Evolutionary conservation across 2,329 filamentous ascomycete genomes (phyloP).

Genomic region (Macrophomina tecta): DNA sequence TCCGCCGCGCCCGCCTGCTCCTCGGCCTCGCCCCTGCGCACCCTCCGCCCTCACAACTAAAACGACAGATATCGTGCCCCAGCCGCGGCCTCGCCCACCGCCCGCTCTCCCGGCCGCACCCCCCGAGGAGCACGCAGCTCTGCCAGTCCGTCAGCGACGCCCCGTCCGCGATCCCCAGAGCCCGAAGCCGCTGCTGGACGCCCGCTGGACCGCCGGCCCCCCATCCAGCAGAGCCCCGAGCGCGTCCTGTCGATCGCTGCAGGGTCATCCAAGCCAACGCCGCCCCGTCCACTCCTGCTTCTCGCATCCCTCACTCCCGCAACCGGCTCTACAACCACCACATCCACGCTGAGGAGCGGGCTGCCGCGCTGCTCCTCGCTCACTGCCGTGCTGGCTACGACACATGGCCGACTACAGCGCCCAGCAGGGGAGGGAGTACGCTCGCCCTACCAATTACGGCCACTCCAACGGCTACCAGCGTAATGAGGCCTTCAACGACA

Average conservation of each 20-base stretch:
- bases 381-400: conserved; percentile 27
- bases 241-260: conserved; percentile 23
- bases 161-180: neutral
- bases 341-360: conserved; percentile 19
- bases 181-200: conserved; percentile 4
- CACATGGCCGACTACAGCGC: conserved; percentile 69
- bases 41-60: conserved; percentile 16
- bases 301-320: conserved; percentile 23
- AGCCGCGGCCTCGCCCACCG: conserved; percentile 21
- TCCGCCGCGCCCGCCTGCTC: conserved; percentile 14
- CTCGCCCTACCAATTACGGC: conserved; percentile 58
- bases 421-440: conserved; percentile 66
- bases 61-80: conserved; percentile 27
- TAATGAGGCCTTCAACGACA: conserved; percentile 94
- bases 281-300: conserved; percentile 23
- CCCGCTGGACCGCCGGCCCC: neutral
- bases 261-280: conserved; percentile 23
- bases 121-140: conserved; percentile 15
- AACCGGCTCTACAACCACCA: conserved; percentile 9
- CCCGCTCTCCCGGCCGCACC: conserved; percentile 24
- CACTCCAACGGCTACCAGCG: conserved; percentile 68
- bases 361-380: conserved; percentile 26
- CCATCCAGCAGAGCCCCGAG: conserved; percentile 13
- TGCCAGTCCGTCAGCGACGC: neutral
- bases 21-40: conserved; percentile 20